Evolutionary conservation across 768 basidiomycete genomes (phyloP), one percentile per base, ranked within the genome.

Genomic region (Suillus plorans): DNA sequence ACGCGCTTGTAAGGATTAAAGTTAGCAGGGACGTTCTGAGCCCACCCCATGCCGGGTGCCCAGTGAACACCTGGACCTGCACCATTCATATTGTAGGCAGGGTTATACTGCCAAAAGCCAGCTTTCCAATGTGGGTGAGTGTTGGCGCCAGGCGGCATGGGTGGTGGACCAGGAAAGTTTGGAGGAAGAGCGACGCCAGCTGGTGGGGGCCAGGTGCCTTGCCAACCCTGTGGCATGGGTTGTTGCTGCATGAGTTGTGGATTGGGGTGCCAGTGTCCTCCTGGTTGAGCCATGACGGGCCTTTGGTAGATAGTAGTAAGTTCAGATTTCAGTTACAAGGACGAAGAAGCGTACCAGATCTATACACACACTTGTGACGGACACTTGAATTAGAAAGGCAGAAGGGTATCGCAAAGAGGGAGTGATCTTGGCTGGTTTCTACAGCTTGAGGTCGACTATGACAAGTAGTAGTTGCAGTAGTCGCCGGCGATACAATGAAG

Each of bases 1-100:
- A 79, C 70, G 22, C 87, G 85, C 71, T 90, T 91, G 79, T 85
- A 86, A 0, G 90, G 90, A 63, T 90, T 88, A 67, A 74, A 80
- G 49, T 74, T 72, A 63, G 73, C 66, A 18, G 72, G 73, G 31
- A 72, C 69, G 2, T 42, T 55, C 18, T 53, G 41, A 22, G 41
- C 66, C 71, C 72, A 77, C 2, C 76, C 74, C 28, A 70, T 67
- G 8, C 70, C 74, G 28, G 75, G 76, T 52, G 76, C 78, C 76
- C 78, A 78, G 16, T 73, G 73, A 25, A 41, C 41, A 20, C 58
- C 58, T 2, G 68, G 69, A 16, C 73, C 70, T 61, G 28, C 62
- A 0, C 31, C 31, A 55, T 56, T 73, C 67, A 68, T 68, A 68
- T 65, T 76, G 66, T 65, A 66, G 66, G 68, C 74, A 14, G 85